Evolutionary conservation across 1,284 basidiomycete genomes (phyloP).

Genomic region (Mycosarcoma mackinlayi): DNA sequence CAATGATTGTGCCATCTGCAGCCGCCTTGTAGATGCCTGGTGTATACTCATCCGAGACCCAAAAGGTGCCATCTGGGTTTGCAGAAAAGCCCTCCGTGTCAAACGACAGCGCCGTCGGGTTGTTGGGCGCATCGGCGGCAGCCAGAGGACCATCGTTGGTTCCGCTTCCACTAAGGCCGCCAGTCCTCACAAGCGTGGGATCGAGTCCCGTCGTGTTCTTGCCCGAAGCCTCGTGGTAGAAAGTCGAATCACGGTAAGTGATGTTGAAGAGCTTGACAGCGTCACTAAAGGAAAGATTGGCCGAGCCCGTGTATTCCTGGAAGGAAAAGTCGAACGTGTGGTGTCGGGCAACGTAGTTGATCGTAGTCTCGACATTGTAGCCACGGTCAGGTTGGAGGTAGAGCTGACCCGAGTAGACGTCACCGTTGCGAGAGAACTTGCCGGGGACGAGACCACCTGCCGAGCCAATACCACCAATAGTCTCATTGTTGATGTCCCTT

Average conservation of each 20-base stretch:
- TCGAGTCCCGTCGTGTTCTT: constrained; percentile 76
- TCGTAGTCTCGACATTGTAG: constrained; percentile 70
- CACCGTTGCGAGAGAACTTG: constrained; percentile 26
- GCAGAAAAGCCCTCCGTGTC: constrained; percentile 76
- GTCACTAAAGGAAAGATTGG: constrained; percentile 72
- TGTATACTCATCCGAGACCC: constrained; percentile 77
- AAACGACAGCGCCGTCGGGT: constrained; percentile 69
- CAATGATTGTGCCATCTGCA: constrained; percentile 72
- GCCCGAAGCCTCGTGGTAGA: constrained; percentile 72
- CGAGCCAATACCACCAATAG: constrained; percentile 67
- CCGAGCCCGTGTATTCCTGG: constrained; percentile 70
- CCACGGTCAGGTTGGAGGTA: constrained; percentile 74
- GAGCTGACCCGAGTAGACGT: constrained; percentile 71
- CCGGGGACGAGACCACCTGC: constrained; percentile 43
- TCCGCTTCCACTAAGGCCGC: constrained; percentile 41
- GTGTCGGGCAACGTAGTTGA: constrained; percentile 75
- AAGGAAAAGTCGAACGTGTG: constrained; percentile 75
- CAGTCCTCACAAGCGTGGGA: constrained; percentile 71
- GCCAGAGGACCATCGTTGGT: constrained; percentile 56
- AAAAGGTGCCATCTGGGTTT: constrained; percentile 72
- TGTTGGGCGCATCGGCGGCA: constrained; percentile 69
- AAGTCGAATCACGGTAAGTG: constrained; percentile 73
- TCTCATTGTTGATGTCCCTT: constrained; percentile 64
- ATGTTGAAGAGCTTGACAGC: constrained; percentile 74
- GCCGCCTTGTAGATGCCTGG: constrained; percentile 76